Conservation (phyloP, 345 rosid species). For the Physaria fendleri region DNA sequence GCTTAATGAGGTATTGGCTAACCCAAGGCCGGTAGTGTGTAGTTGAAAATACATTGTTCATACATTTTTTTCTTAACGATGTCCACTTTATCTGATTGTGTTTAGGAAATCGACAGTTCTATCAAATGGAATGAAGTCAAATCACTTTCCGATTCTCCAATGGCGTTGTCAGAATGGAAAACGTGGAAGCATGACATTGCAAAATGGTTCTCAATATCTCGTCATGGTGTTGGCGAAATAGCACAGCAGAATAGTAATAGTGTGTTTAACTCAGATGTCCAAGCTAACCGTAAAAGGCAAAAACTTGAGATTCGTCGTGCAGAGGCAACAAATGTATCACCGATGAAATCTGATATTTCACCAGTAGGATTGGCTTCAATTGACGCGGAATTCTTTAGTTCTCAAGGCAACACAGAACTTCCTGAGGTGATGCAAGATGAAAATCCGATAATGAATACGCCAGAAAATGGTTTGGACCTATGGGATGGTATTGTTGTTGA, state of each 20-base stretch:
- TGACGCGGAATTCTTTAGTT: constrained; percentile 50
- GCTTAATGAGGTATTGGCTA: constrained; percentile 78
- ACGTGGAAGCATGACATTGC: constrained; percentile 94
- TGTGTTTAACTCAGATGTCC: constrained; percentile 41
- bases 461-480: constrained; percentile 43
- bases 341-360: constrained; percentile 40
- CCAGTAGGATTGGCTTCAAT: constrained; percentile 39
- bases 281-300: constrained; percentile 64
- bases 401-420: constrained; percentile 36
- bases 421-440: constrained; percentile 34
- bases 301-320: constrained; percentile 96
- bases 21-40: background rate
- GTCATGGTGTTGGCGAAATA: constrained; percentile 36
- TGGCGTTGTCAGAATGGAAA: constrained; percentile 86
- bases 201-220: constrained; percentile 73
- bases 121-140: constrained; percentile 80
- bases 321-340: constrained; percentile 55
- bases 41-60: background rate
- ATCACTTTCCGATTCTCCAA: constrained; percentile 51
- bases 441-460: constrained; percentile 30
- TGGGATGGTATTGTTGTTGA: constrained; percentile 78
- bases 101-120: constrained; percentile 72
- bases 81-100: background rate
- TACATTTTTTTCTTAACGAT: background rate
- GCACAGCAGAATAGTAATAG: constrained; percentile 39